Conservation (phyloP, 192 early-diverging fungal genomes). For the Dissophora globulifera region DNA sequence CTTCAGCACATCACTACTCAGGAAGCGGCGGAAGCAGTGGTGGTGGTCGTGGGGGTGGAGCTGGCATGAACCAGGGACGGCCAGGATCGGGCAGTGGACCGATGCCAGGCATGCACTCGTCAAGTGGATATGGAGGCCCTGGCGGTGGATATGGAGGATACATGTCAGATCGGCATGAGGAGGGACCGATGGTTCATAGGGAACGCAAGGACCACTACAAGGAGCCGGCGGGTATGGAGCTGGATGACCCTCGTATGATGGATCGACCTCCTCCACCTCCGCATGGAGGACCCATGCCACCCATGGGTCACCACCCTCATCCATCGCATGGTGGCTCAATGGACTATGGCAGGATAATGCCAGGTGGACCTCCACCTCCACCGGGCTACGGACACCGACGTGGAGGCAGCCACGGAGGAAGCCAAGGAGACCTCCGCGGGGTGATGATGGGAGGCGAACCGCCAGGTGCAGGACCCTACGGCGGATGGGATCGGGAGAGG, state of each 20-base stretch:
- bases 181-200: constrained; percentile 25
- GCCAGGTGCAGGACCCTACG: constrained; percentile 27
- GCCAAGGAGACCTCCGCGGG: constrained; percentile 43
- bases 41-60: constrained; percentile 19
- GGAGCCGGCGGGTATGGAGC: constrained; percentile 37
- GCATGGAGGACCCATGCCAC: constrained; percentile 46
- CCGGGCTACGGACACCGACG: constrained; percentile 38
- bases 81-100: constrained; percentile 41
- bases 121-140: constrained; percentile 23
- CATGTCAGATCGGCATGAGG: constrained; percentile 37
- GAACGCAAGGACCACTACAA: constrained; percentile 47
- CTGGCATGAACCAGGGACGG: constrained; percentile 21
- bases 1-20: constrained; percentile 34
- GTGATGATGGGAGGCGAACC: constrained; percentile 36
- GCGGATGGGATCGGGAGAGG: constrained; percentile 46
- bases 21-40: constrained; percentile 22
- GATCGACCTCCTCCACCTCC: constrained; percentile 34
- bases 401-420: constrained; percentile 42
- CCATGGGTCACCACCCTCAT: constrained; percentile 45
- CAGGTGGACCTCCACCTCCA: constrained; percentile 38
- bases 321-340: constrained; percentile 50
- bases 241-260: constrained; percentile 51
- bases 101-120: constrained; percentile 31
- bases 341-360: constrained; percentile 52
- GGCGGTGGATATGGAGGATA: constrained; percentile 46